These are phyloP conservation scores for Aspergillus ustus DNA, from an alignment of 2,329 filamentous ascomycete genomes.

Conservation along the genomic window DNA sequence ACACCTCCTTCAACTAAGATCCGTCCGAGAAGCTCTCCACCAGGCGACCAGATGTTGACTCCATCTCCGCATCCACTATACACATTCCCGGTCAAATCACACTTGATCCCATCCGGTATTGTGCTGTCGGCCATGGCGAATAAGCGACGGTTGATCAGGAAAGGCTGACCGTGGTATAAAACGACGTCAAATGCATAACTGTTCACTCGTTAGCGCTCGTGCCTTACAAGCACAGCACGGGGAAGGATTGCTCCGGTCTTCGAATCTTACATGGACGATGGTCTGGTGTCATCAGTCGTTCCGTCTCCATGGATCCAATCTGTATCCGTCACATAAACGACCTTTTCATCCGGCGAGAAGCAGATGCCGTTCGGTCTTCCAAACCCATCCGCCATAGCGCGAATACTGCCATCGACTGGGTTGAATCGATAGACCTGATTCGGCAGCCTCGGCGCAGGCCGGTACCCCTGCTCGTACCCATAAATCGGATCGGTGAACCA, in stretches of 20 bases:
- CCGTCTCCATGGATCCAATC: conserved; percentile 35
- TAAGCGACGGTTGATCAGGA: conserved; percentile 55
- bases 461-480: conserved; percentile 40
- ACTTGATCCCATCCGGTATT: conserved; percentile 54
- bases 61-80: conserved; percentile 62
- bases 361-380: conserved; percentile 49
- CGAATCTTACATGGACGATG: conserved; percentile 35
- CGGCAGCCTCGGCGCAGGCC: conserved; percentile 40
- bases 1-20: conserved; percentile 56
- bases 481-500: conserved; percentile 48
- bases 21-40: conserved; percentile 59
- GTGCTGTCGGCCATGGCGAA: conserved; percentile 57
- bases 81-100: conserved; percentile 59
- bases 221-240: not conserved
- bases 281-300: conserved; percentile 18
- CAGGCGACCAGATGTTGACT: conserved; percentile 58
- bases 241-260: not conserved
- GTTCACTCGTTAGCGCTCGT: not conserved
- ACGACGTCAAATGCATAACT: conserved; percentile 57
- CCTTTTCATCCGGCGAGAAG: conserved; percentile 46
- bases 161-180: conserved; percentile 38
- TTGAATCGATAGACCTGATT: conserved; percentile 46
- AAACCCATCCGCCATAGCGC: conserved; percentile 46
- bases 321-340: conserved; percentile 49
- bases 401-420: conserved; percentile 38